Base-by-base conservation (phyloP, 352 stramenopile genomes). In the Halophytophthora batemanensis region DNA sequence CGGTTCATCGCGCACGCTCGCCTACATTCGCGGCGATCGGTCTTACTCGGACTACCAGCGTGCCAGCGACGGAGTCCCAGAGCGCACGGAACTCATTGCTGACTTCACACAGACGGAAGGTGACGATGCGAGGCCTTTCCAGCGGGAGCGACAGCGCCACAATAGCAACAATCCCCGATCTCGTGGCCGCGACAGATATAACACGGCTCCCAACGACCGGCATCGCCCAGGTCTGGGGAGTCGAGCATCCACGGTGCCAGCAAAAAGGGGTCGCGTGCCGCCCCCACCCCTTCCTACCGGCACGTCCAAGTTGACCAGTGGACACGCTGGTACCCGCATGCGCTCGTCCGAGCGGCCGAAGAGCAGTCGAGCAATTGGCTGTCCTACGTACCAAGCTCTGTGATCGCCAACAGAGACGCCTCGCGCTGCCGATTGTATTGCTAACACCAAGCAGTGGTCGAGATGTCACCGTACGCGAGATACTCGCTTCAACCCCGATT, bases 1-100 rank as follows among this genome's bases (percentile, higher is more conserved):
- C 6, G 47, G 44, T 1, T 23, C 43, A 11, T 34, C 50, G 15
- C 31, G 40, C 7, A 56, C 41, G 14, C 13, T 31, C 4, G 19
- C 29, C 7, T 29, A 43, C 38, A 31, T 47, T 40, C 36, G 46
- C 2, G 33, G 49, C 21, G 35, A 19, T 3, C 19, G 46, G n/a
- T 51, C 58, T 6, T 61, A 66, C 34, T 61, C 58, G 0, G 52
- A 66, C 18, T 61, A 57, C 37, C 45, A 57, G 29, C 50, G 49
- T 37, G 17, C 25, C 8, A 49, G 38, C 13, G 36, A 15, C 36
- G 43, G 17, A 0, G 19, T 34, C 13, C 33, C 36, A 21, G 17
- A 33, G 44, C 43, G 50, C 2, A 50, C 31, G 18, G 49, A 56
- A 8, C 45, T 59, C 10, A 29, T 34, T n/a, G 50, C 36, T 12